Conservation (phyloP, 2,329 filamentous ascomycete genomes). For the Fusarium cyanostomum region DNA sequence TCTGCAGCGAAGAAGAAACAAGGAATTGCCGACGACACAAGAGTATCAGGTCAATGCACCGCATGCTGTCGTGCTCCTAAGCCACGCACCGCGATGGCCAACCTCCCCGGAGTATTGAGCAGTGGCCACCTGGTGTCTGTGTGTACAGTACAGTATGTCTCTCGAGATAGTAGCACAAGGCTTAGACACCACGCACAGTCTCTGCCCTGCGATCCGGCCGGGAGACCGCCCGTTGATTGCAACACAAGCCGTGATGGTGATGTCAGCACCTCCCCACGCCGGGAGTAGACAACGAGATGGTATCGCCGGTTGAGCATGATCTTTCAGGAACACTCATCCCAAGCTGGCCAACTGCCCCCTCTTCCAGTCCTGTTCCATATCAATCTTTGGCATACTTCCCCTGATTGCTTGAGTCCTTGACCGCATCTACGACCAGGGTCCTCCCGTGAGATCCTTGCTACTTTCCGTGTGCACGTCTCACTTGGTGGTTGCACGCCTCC, state of each 20-base stretch:
- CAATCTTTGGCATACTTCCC: constrained; percentile 28
- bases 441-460: constrained; percentile 34
- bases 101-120: constrained; percentile 32
- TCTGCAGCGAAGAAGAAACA: constrained; percentile 12
- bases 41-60: constrained; percentile 29
- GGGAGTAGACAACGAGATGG: constrained; percentile 26
- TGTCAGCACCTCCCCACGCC: constrained; percentile 36
- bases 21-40: constrained; percentile 32
- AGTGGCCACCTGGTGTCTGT: constrained; percentile 34
- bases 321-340: constrained; percentile 16
- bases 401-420: constrained; percentile 38
- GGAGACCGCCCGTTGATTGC: constrained; percentile 18
- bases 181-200: constrained; percentile 36
- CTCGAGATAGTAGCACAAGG: constrained; percentile 23
- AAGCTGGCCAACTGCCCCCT: not conserved
- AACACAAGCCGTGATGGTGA: constrained; percentile 26
- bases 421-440: constrained; percentile 35
- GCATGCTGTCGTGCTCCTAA: constrained; percentile 29
- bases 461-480: constrained; percentile 44
- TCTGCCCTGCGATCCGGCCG: constrained; percentile 24
- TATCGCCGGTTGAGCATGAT: constrained; percentile 28
- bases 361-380: constrained; percentile 24
- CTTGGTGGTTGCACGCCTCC: constrained; percentile 23
- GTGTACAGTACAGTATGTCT: constrained; percentile 31
- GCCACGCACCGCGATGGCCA: constrained; percentile 39